Evolutionary conservation across 2,329 filamentous ascomycete genomes (phyloP), one percentile per base, ranked within the genome.

Genomic region (Chaetomiaceae sp.): DNA sequence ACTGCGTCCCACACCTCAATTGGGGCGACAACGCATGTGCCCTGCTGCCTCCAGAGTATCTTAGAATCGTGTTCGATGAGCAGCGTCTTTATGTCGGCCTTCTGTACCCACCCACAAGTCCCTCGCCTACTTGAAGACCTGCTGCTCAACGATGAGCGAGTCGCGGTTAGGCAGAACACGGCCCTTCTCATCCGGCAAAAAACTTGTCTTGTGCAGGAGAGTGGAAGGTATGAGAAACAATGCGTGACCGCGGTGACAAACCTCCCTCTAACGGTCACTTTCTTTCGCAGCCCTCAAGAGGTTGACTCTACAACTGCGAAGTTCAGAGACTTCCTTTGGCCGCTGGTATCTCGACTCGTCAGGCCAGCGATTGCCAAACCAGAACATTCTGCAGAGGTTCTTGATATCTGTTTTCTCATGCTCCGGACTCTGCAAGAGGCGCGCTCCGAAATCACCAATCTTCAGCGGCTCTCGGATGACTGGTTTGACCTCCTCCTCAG

Each of bases 241-340:
- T n/a, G n/a, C n/a, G n/a, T n/a, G n/a, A n/a, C n/a, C n/a, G n/a
- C n/a, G n/a, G n/a, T n/a, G n/a, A n/a, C n/a, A n/a, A n/a, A n/a
- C n/a, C n/a, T n/a, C n/a, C n/a, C n/a, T 39, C 38, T 49, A 26
- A 48, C 26, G 29, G 15, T 1, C 18, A 19, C 32, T 19, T 2
- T 22, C 20, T 22, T 14, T 3, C 33, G 38, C 8, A 26, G 17
- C 22, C 8, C 7, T 17, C 19, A 6, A n/a, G 19, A 56, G 42
- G 40, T 56, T 5, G 52, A 54, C 12, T 60, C 68, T 11, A 57
- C 58, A 9, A 57, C 67, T 3, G 50, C 62, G 3, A 65, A 68
- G 11, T 70, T 76, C 44, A 65, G 68, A 12, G 60, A 65, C 14
- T 65, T 71, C 27, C 71, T 78, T 49, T 77, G 74, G 74, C 68